phyloP scores from a whole-genome alignment of 495 filamentous ascomycete species.

The Trypethelium eluteriae region DNA sequence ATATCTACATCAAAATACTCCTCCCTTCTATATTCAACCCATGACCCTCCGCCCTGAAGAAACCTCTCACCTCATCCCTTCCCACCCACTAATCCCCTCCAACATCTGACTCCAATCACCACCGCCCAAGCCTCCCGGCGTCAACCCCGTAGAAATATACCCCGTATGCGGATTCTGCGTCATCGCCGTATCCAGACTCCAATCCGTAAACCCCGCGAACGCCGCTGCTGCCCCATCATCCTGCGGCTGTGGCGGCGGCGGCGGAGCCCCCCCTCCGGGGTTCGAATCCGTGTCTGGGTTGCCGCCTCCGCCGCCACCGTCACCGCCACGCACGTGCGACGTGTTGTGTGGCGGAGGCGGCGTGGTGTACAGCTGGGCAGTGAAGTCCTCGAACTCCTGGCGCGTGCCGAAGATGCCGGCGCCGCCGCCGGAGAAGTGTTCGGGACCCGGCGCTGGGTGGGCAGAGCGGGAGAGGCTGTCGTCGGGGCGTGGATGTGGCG shows the following conservation, averaged over 20 bases:
- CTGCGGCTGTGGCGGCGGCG: background rate
- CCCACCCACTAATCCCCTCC: slow-evolving; percentile 10
- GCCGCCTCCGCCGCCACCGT: background rate
- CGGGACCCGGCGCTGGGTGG: background rate
- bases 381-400: slow-evolving; percentile 8
- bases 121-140: background rate
- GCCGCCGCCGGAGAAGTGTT: background rate
- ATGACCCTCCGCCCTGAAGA: background rate
- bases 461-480: background rate
- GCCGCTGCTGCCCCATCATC: background rate
- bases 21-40: background rate
- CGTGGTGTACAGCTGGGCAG: background rate
- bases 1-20: background rate
- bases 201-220: background rate
- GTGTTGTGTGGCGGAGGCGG: background rate
- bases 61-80: background rate
- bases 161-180: background rate
- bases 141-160: background rate
- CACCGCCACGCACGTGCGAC: background rate
- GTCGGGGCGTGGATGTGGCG: background rate
- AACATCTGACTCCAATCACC: slow-evolving; percentile 9
- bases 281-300: background rate
- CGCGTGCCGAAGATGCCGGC: background rate
- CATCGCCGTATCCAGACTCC: background rate
- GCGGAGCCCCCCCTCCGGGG: background rate